Percentiles rank a stretch among this genome's conserved stretches.
Conservation (phyloP, 2,329 filamentous ascomycete genomes). For the Saccharata proteae region DNA sequence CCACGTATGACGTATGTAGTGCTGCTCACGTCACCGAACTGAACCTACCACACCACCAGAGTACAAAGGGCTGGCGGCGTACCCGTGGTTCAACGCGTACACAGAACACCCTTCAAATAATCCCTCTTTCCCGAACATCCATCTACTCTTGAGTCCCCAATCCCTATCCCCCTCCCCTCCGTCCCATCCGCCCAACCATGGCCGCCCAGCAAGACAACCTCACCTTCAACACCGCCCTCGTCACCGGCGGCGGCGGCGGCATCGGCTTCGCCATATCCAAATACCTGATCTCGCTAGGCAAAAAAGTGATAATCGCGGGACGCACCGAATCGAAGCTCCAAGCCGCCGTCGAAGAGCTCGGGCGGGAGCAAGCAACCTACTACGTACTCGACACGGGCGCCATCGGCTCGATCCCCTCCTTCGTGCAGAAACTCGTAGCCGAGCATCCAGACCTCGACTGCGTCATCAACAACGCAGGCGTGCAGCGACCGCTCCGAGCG, state of each 20-base stretch:
- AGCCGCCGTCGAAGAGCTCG: slow-evolving; percentile 31
- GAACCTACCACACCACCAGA: too few relatives aligned
- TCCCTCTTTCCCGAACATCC: too few relatives aligned
- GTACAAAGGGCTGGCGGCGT: too few relatives aligned
- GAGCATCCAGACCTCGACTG: slow-evolving; percentile 46
- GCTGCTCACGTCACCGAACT: too few relatives aligned
- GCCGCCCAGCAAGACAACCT: too few relatives aligned
- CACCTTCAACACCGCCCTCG: slow-evolving; percentile 32
- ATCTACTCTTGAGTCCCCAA: too few relatives aligned
- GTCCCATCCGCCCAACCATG: too few relatives aligned
- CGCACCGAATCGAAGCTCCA: slow-evolving; percentile 44
- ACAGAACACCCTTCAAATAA: too few relatives aligned
- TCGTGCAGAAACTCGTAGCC: slow-evolving; percentile 32
- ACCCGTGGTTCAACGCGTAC: too few relatives aligned
- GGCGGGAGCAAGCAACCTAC: slow-evolving; percentile 38
- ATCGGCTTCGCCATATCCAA: slow-evolving; percentile 39
- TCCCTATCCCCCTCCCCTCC: too few relatives aligned
- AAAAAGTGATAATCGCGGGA: slow-evolving; percentile 41
- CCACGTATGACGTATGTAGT: too few relatives aligned
- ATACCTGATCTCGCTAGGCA: slow-evolving; percentile 32
- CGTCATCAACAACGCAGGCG: slow-evolving; percentile 47
- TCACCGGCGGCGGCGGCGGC: slow-evolving; percentile 36
- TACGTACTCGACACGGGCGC: slow-evolving; percentile 42
- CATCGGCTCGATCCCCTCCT: slow-evolving; percentile 30
- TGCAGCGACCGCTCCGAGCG: slow-evolving; percentile 42